Conservation (phyloP, 345 rosid genomes). For the Sonneratia alba region DNA sequence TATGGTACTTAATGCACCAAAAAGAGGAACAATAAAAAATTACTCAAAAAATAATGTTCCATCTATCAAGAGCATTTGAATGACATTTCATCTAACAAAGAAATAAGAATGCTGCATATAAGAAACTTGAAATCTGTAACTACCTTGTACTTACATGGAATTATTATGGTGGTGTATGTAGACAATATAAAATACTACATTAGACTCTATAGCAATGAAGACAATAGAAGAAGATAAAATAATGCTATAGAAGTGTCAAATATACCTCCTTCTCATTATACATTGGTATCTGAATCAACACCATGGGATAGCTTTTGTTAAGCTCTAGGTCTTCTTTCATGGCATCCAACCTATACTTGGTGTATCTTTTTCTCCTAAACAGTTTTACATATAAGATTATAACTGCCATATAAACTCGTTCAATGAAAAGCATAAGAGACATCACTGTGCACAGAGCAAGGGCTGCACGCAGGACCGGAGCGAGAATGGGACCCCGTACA, state of each 20-base stretch:
- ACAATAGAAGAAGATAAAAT: background rate
- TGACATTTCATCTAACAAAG: background rate
- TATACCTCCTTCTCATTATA: constrained; percentile 43
- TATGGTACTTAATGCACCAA: background rate
- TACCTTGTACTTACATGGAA: background rate
- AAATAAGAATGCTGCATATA: background rate
- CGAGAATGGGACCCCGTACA: constrained; percentile 16
- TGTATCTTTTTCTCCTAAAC: constrained; percentile 30
- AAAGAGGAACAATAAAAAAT: background rate
- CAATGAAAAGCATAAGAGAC: constrained; percentile 43
- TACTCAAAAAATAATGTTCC: background rate
- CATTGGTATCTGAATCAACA: constrained; percentile 51
- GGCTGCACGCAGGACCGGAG: constrained; percentile 29
- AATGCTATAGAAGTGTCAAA: background rate
- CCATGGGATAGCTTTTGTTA: constrained; percentile 30
- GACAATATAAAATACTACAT: background rate
- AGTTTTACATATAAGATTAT: constrained; percentile 29
- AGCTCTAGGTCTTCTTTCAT: constrained; percentile 35
- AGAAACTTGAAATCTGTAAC: background rate
- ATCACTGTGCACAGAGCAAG: constrained; percentile 28
- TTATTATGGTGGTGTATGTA: background rate
- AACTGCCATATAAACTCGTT: constrained; percentile 40
- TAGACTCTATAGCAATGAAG: background rate
- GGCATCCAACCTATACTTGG: constrained; percentile 33
- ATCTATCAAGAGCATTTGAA: background rate